phyloP scores from a whole-genome alignment of 352 stramenopile species.

The Globisporangium iwayamae region DNA sequence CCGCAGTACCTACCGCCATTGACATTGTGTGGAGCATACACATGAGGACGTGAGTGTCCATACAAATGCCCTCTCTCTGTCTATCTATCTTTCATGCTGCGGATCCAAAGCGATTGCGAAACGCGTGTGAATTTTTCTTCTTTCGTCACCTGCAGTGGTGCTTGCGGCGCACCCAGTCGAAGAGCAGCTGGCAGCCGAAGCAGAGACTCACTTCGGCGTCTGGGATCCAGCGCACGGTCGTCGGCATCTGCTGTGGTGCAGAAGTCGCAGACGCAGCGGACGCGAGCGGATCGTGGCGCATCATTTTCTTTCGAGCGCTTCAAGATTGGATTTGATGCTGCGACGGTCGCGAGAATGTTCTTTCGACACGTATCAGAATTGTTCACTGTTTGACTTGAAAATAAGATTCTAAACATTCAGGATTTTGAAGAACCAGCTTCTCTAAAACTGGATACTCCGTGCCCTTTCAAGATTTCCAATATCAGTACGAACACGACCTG shows the following conservation, averaged over 20 bases:
- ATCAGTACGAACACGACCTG: neutral
- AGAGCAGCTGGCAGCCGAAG: conserved; percentile 73
- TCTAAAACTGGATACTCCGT: neutral
- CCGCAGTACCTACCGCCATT: conserved; percentile 48
- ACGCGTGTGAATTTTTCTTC: neutral
- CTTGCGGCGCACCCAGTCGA: conserved; percentile 87
- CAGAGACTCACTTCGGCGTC: conserved; percentile 80
- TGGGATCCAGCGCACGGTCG: conserved; percentile 79
- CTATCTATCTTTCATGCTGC: too few relatives aligned
- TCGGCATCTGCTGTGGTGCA: conserved; percentile 23
- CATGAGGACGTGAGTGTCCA: neutral
- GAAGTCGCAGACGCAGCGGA: neutral
- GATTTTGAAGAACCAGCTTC: too few relatives aligned
- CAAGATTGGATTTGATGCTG: neutral
- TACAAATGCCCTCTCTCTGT: neutral
- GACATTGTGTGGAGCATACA: neutral
- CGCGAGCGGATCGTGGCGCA: conserved; percentile 6
- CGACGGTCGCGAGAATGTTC: neutral
- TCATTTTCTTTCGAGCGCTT: conserved; percentile 2
- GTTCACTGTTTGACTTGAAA: too few relatives aligned
- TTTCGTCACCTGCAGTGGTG: conserved; percentile 79
- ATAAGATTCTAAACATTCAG: too few relatives aligned
- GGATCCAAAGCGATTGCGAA: neutral
- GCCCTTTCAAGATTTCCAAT: neutral
- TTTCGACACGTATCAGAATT: neutral